phyloP scores from a whole-genome alignment of 1,284 basidiomycete species.

The Ustilago xerochloae region DNA sequence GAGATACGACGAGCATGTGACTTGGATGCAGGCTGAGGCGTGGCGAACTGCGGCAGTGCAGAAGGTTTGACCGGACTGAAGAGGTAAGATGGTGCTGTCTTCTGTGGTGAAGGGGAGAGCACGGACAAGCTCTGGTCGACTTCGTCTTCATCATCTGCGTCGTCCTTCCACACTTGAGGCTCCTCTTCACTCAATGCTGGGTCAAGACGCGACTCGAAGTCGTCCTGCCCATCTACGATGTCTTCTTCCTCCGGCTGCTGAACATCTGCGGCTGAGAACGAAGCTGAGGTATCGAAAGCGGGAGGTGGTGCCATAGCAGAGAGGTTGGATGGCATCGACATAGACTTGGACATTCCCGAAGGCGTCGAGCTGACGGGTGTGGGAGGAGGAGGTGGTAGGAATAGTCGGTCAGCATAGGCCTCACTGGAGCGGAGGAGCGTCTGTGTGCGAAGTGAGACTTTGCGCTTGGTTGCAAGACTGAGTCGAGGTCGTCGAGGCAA shows the following conservation, averaged over 20 bases:
- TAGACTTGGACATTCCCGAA: constrained; percentile 31
- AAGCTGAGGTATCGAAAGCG: constrained; percentile 10
- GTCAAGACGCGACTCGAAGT: constrained; percentile 27
- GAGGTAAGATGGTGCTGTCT: constrained; percentile 4
- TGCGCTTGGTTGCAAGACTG: constrained; percentile 39
- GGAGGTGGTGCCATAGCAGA: constrained; percentile 12
- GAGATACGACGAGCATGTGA: constrained; percentile 27
- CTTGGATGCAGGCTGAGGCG: constrained; percentile 32
- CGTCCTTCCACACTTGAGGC: constrained; percentile 17
- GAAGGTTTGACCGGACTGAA: constrained; percentile 42
- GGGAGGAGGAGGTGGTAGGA: constrained; percentile 39
- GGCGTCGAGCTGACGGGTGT: constrained; percentile 1
- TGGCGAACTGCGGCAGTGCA: constrained; percentile 28
- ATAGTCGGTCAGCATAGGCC: constrained; percentile 43
- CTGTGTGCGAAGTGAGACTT: constrained; percentile 47
- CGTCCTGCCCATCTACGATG: not conserved
- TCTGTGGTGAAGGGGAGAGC: constrained; percentile 14
- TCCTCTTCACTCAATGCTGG: constrained; percentile 20
- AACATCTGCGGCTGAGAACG: not conserved
- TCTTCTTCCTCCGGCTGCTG: not conserved
- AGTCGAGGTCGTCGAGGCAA: constrained; percentile 45
- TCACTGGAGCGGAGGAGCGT: constrained; percentile 47
- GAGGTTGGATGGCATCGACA: constrained; percentile 42
- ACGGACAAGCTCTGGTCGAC: constrained; percentile 44
- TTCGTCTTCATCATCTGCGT: constrained; percentile 45